These are phyloP conservation scores for Aspergillus unguis DNA, from an alignment of 2,329 filamentous ascomycete genomes.

Conservation along the genomic window DNA sequence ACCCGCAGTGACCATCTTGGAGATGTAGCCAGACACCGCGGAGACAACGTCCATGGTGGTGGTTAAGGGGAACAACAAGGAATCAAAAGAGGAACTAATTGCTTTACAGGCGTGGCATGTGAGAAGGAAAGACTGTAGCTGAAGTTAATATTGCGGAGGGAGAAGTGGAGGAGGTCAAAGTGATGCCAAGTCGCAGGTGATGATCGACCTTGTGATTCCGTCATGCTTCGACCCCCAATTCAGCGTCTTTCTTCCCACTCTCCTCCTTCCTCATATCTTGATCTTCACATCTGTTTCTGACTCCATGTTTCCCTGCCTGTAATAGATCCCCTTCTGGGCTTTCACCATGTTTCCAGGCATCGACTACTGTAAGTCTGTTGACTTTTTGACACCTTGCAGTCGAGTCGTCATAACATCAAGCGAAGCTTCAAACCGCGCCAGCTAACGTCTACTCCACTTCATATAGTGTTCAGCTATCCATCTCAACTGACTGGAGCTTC, in stretches of 20 bases:
- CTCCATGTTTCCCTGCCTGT: constrained; percentile 4
- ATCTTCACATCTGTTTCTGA: constrained; percentile 1
- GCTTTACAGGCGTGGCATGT: not conserved
- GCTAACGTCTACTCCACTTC: constrained; percentile 15
- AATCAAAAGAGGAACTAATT: not conserved
- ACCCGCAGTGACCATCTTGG: constrained; percentile 86
- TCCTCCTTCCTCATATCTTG: constrained; percentile 5
- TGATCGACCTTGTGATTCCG: constrained; percentile 13
- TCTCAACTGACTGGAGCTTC: constrained; percentile 59
- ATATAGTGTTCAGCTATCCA: constrained; percentile 59
- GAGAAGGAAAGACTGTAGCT: not conserved
- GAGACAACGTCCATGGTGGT: constrained; percentile 88
- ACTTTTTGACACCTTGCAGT: not conserved
- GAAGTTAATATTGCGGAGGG: not conserved
- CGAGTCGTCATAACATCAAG: not conserved
- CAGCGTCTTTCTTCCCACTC: not conserved
- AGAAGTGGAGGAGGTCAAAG: not conserved
- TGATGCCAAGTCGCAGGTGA: constrained; percentile 9
- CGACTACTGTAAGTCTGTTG: constrained; percentile 50
- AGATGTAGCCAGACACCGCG: constrained; percentile 90
- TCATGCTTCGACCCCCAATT: constrained; percentile 6
- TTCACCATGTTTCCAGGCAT: constrained; percentile 62
- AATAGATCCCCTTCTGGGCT: constrained; percentile 9
- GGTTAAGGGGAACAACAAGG: not conserved
- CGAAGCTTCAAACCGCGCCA: constrained; percentile 12